A percentile compares a stretch with the other conserved stretches of the same genome.
Evolutionary conservation across 345 rosid genomes (phyloP).

Genomic region (Gossypium raimondii): DNA sequence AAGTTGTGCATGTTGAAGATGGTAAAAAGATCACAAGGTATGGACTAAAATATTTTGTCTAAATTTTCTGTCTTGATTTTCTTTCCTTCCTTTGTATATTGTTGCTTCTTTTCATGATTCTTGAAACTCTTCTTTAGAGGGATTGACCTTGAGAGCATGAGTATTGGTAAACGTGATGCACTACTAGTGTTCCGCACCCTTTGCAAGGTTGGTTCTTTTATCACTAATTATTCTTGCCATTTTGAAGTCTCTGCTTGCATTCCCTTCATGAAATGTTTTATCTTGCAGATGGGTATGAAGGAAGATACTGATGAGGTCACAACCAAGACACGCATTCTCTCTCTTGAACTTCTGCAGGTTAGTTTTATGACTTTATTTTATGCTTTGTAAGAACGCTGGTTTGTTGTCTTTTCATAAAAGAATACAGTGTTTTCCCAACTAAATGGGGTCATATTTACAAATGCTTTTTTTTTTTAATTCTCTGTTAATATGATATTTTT

Average conservation of each 20-base stretch:
- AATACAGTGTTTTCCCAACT: not conserved
- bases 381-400: constrained; percentile 1
- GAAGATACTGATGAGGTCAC: constrained; percentile 94
- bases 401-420: constrained; percentile 8
- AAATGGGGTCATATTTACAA: not conserved
- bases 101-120: not conserved
- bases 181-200: constrained; percentile 94
- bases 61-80: not conserved
- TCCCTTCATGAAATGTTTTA: constrained; percentile 16
- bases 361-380: constrained; percentile 16
- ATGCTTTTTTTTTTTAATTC: not conserved
- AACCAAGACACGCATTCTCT: constrained; percentile 78
- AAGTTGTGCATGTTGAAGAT: constrained; percentile 96
- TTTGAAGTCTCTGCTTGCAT: constrained; percentile 21
- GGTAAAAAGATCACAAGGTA: constrained; percentile 90
- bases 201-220: constrained; percentile 72
- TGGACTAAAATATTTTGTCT: constrained; percentile 29
- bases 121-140: constrained; percentile 46
- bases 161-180: constrained; percentile 92
- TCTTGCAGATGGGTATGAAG: constrained; percentile 84
- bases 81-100: constrained; percentile 5
- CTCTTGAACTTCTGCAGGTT: constrained; percentile 98
- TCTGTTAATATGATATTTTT: not conserved
- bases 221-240: constrained; percentile 20
- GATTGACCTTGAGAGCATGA: constrained; percentile 93